Evolutionary conservation across 2,329 filamentous ascomycete species (phyloP).

Genomic region (Blastomyces gilchristii): DNA sequence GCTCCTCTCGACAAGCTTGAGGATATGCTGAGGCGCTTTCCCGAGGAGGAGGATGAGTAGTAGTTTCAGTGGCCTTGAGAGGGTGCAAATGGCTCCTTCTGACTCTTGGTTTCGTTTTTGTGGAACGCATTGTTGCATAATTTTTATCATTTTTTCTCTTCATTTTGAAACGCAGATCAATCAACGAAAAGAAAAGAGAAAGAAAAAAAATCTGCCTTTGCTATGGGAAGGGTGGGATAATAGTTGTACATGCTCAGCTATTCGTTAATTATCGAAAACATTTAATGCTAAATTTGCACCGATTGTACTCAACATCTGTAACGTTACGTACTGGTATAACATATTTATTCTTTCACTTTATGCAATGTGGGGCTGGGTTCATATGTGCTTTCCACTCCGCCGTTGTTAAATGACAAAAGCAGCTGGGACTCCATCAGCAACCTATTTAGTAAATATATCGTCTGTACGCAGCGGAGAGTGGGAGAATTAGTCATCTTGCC

Average conservation of each 20-base stretch:
- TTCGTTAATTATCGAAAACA: not conserved
- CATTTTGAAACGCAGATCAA: too few relatives aligned
- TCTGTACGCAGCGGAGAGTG: not conserved
- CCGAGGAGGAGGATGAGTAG: constrained; percentile 17
- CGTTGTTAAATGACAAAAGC: too few relatives aligned
- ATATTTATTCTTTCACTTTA: not conserved
- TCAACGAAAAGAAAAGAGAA: not conserved
- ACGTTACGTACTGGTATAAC: not conserved
- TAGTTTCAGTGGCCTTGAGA: too few relatives aligned
- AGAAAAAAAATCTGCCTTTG: not conserved
- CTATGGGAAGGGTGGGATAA: not conserved
- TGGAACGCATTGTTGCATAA: too few relatives aligned
- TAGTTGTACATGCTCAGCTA: not conserved
- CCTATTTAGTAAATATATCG: too few relatives aligned
- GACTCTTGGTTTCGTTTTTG: not conserved
- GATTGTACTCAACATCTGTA: not conserved
- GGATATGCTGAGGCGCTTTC: constrained; percentile 47
- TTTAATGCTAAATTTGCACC: not conserved
- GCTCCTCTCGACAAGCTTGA: constrained; percentile 47
- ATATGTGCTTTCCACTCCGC: too few relatives aligned
- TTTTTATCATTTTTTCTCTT: too few relatives aligned
- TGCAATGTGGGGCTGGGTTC: too few relatives aligned
- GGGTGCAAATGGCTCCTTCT: too few relatives aligned
- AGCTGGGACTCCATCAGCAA: not conserved
- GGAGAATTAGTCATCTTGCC: too few relatives aligned